Percentiles rank a stretch among this genome's conserved stretches.
phyloP scores from a whole-genome alignment of 768 basidiomycete genomes.

The Rhizopogon salebrosus region DNA sequence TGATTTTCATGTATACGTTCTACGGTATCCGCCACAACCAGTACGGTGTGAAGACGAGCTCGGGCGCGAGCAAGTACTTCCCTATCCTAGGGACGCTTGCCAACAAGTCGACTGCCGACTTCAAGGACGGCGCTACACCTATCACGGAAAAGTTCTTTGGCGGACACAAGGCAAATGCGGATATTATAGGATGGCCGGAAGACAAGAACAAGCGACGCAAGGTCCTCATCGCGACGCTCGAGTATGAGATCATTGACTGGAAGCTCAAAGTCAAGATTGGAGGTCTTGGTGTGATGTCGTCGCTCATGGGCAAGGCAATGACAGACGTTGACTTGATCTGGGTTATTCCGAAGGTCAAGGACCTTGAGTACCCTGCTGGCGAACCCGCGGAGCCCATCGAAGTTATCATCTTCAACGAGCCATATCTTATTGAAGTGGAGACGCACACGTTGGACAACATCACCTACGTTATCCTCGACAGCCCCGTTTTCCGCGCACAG shows the following conservation, averaged over 20 bases:
- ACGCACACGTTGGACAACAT: constrained; percentile 92
- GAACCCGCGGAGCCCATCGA: constrained; percentile 93
- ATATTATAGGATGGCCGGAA: constrained; percentile 96
- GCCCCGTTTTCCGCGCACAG: constrained; percentile 94
- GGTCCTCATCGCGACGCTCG: constrained; percentile 87
- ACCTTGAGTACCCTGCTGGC: constrained; percentile 86
- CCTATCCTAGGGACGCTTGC: constrained; percentile 71
- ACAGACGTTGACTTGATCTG: constrained; percentile 92
- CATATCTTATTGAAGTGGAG: constrained; percentile 93
- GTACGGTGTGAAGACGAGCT: constrained; percentile 78
- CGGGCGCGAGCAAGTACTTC: constrained; percentile 74
- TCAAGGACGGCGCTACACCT: constrained; percentile 53
- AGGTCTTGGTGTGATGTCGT: constrained; percentile 96
- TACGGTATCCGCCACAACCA: constrained; percentile 94
- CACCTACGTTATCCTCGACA: constrained; percentile 90
- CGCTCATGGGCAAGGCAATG: constrained; percentile 97
- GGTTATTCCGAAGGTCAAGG: constrained; percentile 94
- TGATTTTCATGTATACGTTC: constrained; percentile 93
- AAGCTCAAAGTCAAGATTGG: constrained; percentile 97
- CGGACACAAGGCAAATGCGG: constrained; percentile 48
- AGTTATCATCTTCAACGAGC: constrained; percentile 93
- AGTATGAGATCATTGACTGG: constrained; percentile 97
- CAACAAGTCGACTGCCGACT: constrained; percentile 63
- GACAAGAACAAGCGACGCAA: constrained; percentile 86
- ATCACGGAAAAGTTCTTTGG: constrained; percentile 71